These are phyloP conservation scores for Lolium rigidum DNA, from an alignment of 176 grass and related monocot genomes.

Conservation along the genomic window DNA sequence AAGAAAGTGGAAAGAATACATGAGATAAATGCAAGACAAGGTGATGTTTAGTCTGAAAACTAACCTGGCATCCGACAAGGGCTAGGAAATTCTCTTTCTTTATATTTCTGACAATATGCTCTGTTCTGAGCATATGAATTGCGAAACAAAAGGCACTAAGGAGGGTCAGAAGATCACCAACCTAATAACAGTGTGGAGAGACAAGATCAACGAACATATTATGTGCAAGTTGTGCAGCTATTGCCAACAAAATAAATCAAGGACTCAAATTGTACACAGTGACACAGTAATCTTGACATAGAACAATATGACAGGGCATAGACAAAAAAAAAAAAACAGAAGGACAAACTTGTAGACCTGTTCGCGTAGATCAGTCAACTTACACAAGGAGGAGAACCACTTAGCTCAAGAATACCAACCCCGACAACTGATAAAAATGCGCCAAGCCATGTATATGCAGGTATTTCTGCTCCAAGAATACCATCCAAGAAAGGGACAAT, in stretches of 20 bases:
- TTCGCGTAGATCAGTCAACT: conserved; percentile 44
- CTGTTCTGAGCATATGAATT: conserved; percentile 65
- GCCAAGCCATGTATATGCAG: conserved; percentile 54
- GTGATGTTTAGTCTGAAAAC: conserved; percentile 16
- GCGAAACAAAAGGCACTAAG: conserved; percentile 56
- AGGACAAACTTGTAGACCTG: conserved; percentile 34
- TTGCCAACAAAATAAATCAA: neutral
- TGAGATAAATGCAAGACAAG: neutral
- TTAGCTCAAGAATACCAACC: conserved; percentile 57
- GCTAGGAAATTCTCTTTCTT: conserved; percentile 49
- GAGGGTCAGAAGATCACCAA: conserved; percentile 60
- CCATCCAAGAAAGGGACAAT: conserved; percentile 64
- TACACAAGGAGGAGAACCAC: conserved; percentile 66
- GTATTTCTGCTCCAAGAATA: conserved; percentile 56
- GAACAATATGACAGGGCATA: neutral
- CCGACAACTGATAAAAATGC: conserved; percentile 55
- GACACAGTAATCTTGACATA: neutral
- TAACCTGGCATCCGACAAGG: conserved; percentile 62
- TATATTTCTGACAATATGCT: conserved; percentile 52
- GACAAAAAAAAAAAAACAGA: conserved; percentile 6
- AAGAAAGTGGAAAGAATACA: neutral
- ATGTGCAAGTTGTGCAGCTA: neutral
- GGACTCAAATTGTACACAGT: neutral
- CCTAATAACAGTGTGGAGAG: conserved; percentile 27
- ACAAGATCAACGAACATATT: conserved; percentile 3